phyloP scores from a whole-genome alignment of 78 protist species.

The Emiliania huxleyi region DNA sequence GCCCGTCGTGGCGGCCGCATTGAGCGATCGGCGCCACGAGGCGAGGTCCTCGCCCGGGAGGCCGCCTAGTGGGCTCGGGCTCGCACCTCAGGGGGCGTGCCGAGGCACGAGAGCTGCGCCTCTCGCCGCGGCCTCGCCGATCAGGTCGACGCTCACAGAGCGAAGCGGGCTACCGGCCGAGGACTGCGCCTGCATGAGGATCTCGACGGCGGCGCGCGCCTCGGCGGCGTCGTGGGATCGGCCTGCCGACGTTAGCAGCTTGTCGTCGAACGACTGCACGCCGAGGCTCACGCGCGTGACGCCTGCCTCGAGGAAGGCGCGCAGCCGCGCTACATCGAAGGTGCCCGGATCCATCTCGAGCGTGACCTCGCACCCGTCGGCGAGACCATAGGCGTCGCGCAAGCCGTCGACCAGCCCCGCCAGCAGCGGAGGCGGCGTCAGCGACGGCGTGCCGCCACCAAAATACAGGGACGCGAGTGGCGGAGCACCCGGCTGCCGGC shows the following conservation, averaged over 20 bases:
- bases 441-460: conserved; percentile 33
- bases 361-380: not conserved
- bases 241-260: not conserved
- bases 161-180: too few species aligned
- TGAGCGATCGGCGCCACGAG: not conserved
- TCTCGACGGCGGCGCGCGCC: too few species aligned
- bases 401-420: not conserved
- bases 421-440: not conserved
- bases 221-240: not conserved
- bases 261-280: conserved; percentile 8
- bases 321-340: not conserved
- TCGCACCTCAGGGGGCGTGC: too few species aligned
- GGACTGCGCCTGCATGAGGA: too few species aligned
- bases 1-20: too few species aligned
- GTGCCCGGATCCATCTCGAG: conserved; percentile 38
- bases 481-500: too few species aligned
- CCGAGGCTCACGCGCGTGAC: conserved; percentile 8
- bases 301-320: not conserved
- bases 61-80: too few species aligned
- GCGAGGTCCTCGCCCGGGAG: too few species aligned
- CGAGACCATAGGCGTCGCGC: not conserved
- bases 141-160: too few species aligned
- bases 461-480: not conserved
- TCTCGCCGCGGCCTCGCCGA: too few species aligned
- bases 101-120: too few species aligned